phyloP scores from a whole-genome alignment of 2,329 filamentous ascomycete genomes.

The Fusarium verrucosum region DNA sequence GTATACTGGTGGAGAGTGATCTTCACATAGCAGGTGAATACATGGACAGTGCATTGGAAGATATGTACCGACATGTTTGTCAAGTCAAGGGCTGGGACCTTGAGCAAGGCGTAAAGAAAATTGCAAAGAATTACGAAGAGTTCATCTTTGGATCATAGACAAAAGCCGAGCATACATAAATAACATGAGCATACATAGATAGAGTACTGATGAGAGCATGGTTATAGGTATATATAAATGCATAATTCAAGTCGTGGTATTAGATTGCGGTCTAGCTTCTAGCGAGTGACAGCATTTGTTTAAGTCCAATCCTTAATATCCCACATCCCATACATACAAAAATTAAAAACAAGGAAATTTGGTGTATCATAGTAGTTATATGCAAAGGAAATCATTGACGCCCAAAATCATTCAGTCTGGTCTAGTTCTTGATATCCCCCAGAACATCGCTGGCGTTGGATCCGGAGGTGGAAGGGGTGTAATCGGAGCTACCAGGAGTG shows the following conservation, averaged over 20 bases:
- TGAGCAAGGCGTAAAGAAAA: constrained; percentile 71
- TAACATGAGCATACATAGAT: background rate
- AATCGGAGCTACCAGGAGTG: constrained; percentile 47
- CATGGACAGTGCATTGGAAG: constrained; percentile 82
- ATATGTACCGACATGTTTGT: constrained; percentile 80
- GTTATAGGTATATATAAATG: background rate
- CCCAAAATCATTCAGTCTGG: constrained; percentile 10
- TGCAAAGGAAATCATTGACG: constrained; percentile 22
- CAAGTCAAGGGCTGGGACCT: constrained; percentile 79
- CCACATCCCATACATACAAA: constrained; percentile 17
- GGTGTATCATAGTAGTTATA: constrained; percentile 26
- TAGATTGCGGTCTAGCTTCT: constrained; percentile 31
- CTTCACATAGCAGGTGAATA: constrained; percentile 80
- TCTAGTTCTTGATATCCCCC: constrained; percentile 39
- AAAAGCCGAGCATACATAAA: background rate
- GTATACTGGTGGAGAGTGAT: constrained; percentile 89
- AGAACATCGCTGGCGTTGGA: constrained; percentile 38
- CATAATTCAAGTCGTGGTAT: constrained; percentile 23
- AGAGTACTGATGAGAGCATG: background rate
- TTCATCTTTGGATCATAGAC: constrained; percentile 72
- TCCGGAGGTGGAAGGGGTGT: constrained; percentile 34
- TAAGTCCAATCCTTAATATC: background rate
- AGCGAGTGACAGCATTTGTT: constrained; percentile 8
- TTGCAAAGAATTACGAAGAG: constrained; percentile 78
- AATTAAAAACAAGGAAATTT: constrained; percentile 16